These are phyloP conservation scores for Boletus vermiculosoides DNA, from an alignment of 768 basidiomycete species.

Conservation along the genomic window DNA sequence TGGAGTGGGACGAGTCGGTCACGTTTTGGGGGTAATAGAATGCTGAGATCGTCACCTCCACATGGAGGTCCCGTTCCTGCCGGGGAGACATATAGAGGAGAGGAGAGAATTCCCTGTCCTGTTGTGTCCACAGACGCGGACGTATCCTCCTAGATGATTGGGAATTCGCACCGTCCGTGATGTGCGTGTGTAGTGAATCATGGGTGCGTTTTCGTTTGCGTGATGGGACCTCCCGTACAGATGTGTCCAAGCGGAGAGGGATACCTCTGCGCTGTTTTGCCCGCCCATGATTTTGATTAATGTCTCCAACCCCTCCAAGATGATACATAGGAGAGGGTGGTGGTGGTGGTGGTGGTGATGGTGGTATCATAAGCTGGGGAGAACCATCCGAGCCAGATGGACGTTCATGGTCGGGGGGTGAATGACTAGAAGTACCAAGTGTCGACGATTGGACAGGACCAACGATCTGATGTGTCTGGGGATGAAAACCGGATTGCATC, in stretches of 20 bases:
- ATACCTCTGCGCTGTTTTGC: background rate
- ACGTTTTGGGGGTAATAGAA: background rate
- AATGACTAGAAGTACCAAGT: background rate
- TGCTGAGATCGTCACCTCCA: constrained; percentile 2
- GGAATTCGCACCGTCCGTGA: background rate
- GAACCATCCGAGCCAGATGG: background rate
- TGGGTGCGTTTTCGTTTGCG: constrained; percentile 21
- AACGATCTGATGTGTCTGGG: background rate
- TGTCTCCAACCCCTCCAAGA: background rate
- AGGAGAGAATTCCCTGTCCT: constrained; percentile 22
- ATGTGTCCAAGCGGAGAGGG: background rate
- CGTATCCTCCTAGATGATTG: constrained; percentile 3
- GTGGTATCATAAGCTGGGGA: background rate
- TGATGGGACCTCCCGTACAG: background rate
- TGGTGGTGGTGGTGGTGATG: constrained; percentile 4
- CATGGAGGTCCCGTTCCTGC: background rate
- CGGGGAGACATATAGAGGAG: constrained; percentile 21
- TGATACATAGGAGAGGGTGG: background rate
- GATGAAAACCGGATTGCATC: background rate
- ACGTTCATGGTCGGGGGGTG: background rate
- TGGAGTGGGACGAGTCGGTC: background rate
- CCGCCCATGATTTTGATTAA: background rate
- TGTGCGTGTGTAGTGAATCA: background rate
- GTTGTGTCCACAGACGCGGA: constrained; percentile 4
- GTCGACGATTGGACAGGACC: background rate